These are phyloP conservation scores for Beta corolliflora DNA, from an alignment of 179 eudicot genomes.

Conservation along the genomic window DNA sequence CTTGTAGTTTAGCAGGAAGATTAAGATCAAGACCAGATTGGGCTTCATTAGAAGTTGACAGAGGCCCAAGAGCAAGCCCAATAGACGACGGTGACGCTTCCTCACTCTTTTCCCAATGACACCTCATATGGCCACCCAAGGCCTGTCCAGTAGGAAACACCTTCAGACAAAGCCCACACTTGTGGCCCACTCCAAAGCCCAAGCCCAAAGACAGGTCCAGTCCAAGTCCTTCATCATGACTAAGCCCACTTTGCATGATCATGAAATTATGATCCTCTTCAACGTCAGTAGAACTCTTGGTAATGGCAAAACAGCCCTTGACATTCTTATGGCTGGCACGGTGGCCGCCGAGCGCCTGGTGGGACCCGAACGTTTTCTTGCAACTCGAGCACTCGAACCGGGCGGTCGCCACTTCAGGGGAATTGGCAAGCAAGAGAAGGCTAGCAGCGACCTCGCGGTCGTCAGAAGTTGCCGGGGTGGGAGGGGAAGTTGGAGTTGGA, in stretches of 20 bases:
- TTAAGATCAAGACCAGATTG: conserved; percentile 33
- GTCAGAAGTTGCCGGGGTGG: conserved; percentile 20
- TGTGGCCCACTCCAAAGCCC: conserved; percentile 46
- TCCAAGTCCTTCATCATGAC: background rate
- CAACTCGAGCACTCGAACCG: conserved; percentile 77
- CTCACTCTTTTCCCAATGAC: conserved; percentile 64
- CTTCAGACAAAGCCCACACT: conserved; percentile 58
- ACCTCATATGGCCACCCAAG: conserved; percentile 88
- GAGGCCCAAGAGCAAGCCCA: conserved; percentile 3
- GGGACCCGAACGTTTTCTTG: conserved; percentile 80
- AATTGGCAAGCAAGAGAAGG: conserved; percentile 55
- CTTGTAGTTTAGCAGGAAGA: conserved; percentile 19
- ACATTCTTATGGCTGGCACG: conserved; percentile 90
- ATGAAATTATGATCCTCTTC: conserved; percentile 3
- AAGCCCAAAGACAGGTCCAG: conserved; percentile 25
- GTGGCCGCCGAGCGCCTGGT: conserved; percentile 86
- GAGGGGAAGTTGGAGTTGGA: background rate
- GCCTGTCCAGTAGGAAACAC: conserved; percentile 87
- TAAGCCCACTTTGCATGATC: conserved; percentile 18
- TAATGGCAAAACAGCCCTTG: conserved; percentile 74
- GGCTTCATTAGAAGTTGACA: conserved; percentile 3
- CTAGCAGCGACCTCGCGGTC: conserved; percentile 66
- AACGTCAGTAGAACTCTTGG: conserved; percentile 29
- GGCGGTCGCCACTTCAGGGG: background rate
- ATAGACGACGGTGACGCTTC: conserved; percentile 6